Conservation (phyloP, 805 yeast genomes). For the Kluyveromyces wickerhamii region DNA sequence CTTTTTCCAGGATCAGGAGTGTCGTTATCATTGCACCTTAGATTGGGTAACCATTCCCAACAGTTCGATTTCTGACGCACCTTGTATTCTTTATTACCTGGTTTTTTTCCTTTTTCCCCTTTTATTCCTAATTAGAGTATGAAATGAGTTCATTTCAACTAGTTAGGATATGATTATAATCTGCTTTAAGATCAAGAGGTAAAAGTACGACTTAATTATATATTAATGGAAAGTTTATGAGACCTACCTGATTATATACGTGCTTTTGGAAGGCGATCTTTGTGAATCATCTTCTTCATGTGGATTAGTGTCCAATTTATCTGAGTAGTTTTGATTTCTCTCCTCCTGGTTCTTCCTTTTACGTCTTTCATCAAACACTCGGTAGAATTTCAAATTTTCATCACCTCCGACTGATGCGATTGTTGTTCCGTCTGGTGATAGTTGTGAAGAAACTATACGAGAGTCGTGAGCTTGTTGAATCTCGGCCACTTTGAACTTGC, state of each 20-base stretch:
- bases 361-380: conserved; percentile 59
- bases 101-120: conserved; percentile 13
- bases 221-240: too few species aligned
- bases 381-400: conserved; percentile 93
- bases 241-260: conserved; percentile 20
- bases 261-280: conserved; percentile 13
- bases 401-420: conserved; percentile 94
- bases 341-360: conserved; percentile 20
- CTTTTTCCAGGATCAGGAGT: conserved; percentile 15
- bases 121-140: conserved; percentile 5
- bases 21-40: conserved; percentile 27
- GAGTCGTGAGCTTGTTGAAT: conserved; percentile 83
- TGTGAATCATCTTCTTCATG: conserved; percentile 11
- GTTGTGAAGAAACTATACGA: conserved; percentile 70
- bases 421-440: conserved; percentile 86
- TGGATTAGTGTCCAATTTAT: conserved; percentile 3
- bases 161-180: conserved; percentile 2
- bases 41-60: conserved; percentile 4
- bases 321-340: background rate
- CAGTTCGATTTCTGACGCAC: conserved; percentile 22
- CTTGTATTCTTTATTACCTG: conserved; percentile 22
- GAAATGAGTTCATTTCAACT: conserved; percentile 24
- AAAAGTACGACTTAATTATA: conserved; percentile 2
- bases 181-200: background rate
- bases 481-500: conserved; percentile 80